Conservation (phyloP, 129 eudicot genomes). For the Chrysanthemum lavandulifolium region DNA sequence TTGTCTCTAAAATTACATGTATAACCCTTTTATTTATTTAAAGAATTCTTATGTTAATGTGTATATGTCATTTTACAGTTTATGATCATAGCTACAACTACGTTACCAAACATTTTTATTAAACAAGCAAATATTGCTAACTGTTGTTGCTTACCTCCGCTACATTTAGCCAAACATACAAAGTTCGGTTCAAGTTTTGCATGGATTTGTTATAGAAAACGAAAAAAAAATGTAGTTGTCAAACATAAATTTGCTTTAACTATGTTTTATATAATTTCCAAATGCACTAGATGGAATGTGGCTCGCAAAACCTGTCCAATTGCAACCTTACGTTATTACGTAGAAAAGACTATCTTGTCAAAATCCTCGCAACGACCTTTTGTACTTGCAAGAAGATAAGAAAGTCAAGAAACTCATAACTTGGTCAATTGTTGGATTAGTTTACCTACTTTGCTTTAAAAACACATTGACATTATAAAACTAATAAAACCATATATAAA, state of each 20-base stretch:
- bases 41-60: too few species aligned
- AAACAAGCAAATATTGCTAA: too few species aligned
- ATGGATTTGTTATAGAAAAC: neutral
- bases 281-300: neutral
- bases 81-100: too few species aligned
- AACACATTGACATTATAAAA: conserved; percentile 9
- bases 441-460: conserved; percentile 17
- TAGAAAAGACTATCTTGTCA: too few species aligned
- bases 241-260: neutral
- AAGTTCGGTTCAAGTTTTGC: neutral
- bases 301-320: neutral
- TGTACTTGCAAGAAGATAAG: neutral
- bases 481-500: neutral
- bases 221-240: too few species aligned
- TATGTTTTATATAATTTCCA: neutral
- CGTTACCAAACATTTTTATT: too few species aligned
- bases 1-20: too few species aligned
- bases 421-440: conserved; percentile 12
- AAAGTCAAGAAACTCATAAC: neutral
- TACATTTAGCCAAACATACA: too few species aligned
- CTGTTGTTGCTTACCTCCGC: too few species aligned
- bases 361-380: too few species aligned
- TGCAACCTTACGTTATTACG: neutral
- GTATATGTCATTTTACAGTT: too few species aligned
- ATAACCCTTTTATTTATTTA: too few species aligned